Conservation (phyloP, 371 early-diverging fungal species). For the Rhizopus arrhizus region DNA sequence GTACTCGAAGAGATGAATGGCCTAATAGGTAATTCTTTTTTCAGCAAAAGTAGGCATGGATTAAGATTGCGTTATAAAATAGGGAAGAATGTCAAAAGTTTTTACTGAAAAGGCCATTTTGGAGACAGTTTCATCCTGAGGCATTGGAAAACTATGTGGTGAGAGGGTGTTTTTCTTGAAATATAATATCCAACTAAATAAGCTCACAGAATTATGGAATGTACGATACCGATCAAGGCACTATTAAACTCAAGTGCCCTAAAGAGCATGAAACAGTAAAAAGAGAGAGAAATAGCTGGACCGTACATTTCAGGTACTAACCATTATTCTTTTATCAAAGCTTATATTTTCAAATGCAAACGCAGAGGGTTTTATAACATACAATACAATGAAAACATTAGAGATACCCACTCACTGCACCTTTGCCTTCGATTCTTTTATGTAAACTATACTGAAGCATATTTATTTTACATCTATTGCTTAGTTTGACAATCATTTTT, state of each 20-base stretch:
- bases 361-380: neutral
- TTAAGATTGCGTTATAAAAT: neutral
- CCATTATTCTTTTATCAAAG: neutral
- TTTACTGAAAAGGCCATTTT: constrained; percentile 32
- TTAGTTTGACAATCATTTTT: neutral
- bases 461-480: neutral
- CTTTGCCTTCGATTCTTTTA: constrained; percentile 20
- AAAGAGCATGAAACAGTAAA: constrained; percentile 37
- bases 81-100: constrained; percentile 35
- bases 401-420: constrained; percentile 27
- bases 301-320: neutral
- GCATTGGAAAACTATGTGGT: constrained; percentile 44
- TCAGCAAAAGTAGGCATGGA: neutral
- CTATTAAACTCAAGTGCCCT: constrained; percentile 42
- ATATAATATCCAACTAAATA: neutral
- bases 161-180: constrained; percentile 1
- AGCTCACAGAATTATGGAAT: constrained; percentile 38
- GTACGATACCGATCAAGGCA: constrained; percentile 47
- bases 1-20: constrained; percentile 36
- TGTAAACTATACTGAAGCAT: constrained; percentile 14
- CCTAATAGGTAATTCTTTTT: constrained; percentile 24
- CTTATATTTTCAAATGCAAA: neutral
- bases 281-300: neutral
- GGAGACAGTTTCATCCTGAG: constrained; percentile 42
- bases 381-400: constrained; percentile 2